Percentiles rank a stretch among this genome's conserved stretches.
phyloP scores from a whole-genome alignment of 2,329 filamentous ascomycete genomes.

The Aspergillus persii region DNA sequence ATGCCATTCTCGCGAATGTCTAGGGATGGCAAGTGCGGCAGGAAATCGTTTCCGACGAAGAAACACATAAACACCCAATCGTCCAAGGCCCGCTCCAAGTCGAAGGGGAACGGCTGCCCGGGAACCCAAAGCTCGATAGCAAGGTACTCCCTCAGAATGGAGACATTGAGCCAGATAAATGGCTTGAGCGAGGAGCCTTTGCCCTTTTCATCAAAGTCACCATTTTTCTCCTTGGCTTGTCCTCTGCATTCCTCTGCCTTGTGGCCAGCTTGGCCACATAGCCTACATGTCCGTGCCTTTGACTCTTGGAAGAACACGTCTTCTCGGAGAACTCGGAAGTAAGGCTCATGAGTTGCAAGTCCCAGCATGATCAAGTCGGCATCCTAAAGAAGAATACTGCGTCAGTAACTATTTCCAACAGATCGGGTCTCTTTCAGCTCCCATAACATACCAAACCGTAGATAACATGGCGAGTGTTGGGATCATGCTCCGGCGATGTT shows the following conservation, averaged over 20 bases:
- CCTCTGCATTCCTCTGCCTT: slow-evolving; percentile 83
- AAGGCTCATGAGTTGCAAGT: slow-evolving; percentile 92
- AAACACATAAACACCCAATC: slow-evolving; percentile 99
- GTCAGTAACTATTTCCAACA: slow-evolving; percentile 20
- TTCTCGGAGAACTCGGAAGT: slow-evolving; percentile 93
- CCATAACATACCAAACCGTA: slow-evolving; percentile 66
- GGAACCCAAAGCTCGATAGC: slow-evolving; percentile 84
- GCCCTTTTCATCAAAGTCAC: slow-evolving; percentile 79
- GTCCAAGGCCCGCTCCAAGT: slow-evolving; percentile 89
- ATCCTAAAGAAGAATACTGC: slow-evolving; percentile 51
- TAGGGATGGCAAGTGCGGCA: slow-evolving; percentile 93
- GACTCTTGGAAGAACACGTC: slow-evolving; percentile 93
- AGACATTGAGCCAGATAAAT: slow-evolving; percentile 97
- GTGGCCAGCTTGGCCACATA: slow-evolving; percentile 92
- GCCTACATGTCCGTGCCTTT: slow-evolving; percentile 75
- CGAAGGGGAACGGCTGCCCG: slow-evolving; percentile 80
- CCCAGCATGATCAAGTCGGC: slow-evolving; percentile 99
- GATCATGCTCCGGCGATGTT: slow-evolving; percentile 84
- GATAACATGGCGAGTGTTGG: slow-evolving; percentile 96
- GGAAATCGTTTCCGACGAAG: slow-evolving; percentile 97
- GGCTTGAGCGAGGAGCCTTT: slow-evolving; percentile 72
- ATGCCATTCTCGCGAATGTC: slow-evolving; percentile 98
- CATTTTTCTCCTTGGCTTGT: slow-evolving; percentile 71
- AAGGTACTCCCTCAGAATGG: slow-evolving; percentile 86
- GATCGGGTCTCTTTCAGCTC: background rate